Evolutionary conservation across 2,329 filamentous ascomycete species (phyloP).

Genomic region (Neopestalotiopsis sp.): DNA sequence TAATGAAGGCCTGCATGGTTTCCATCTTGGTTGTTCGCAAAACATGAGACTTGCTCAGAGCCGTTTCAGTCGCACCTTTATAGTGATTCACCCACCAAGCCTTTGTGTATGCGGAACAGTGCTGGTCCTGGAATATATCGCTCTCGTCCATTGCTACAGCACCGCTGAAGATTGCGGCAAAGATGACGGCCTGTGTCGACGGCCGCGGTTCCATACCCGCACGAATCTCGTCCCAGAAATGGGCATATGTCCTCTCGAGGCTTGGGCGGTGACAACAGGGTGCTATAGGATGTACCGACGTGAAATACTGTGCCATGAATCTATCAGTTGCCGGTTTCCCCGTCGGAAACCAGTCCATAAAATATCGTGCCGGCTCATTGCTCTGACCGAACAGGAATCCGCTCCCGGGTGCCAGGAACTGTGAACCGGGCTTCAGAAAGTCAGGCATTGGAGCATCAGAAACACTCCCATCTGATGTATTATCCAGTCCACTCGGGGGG

Average conservation of each 20-base stretch:
- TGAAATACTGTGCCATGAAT: conserved; percentile 71
- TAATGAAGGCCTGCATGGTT: conserved; percentile 77
- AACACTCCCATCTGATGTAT: conserved; percentile 27
- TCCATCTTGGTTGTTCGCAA: conserved; percentile 74
- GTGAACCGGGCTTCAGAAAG: conserved; percentile 67
- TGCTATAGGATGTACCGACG: conserved; percentile 71
- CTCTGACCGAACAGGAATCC: conserved; percentile 69
- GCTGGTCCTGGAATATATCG: conserved; percentile 47
- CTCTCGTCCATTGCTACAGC: conserved; percentile 69
- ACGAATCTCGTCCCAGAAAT: conserved; percentile 69
- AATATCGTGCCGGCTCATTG: conserved; percentile 55
- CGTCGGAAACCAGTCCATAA: conserved; percentile 59
- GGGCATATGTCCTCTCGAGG: conserved; percentile 67
- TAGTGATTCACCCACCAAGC: conserved; percentile 66
- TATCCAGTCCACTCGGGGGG: conserved; percentile 29
- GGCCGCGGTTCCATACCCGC: conserved; percentile 65
- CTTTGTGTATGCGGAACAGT: conserved; percentile 47
- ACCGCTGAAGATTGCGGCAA: conserved; percentile 73
- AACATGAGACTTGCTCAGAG: conserved; percentile 73
- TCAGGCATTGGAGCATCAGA: conserved; percentile 44
- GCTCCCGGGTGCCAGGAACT: conserved; percentile 72
- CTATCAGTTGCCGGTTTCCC: conserved; percentile 61
- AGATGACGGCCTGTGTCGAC: conserved; percentile 72
- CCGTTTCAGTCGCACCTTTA: conserved; percentile 66
- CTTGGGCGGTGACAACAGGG: conserved; percentile 71